Base-by-base conservation (phyloP, 2,329 filamentous ascomycete genomes). In the Aspergillus sp. region DNA sequence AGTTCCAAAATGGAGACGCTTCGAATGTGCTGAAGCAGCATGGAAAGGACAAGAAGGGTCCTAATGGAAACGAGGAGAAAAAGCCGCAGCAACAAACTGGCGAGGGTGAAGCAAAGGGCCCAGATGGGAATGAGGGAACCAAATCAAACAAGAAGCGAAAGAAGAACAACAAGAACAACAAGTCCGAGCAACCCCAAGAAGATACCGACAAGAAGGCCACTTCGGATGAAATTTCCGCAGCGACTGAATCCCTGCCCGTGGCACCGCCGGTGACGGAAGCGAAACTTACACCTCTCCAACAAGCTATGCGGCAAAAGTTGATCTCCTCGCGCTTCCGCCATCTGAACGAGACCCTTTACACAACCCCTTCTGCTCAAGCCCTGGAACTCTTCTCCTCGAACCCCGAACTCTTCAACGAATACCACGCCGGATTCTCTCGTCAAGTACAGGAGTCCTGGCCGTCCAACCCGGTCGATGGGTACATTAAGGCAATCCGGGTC, bases 331-430 rank as follows among this genome's bases (percentile, higher is more conserved):
- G 93, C 49, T 98, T 98, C 80, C 89, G 93, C 54, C 90, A 97
- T 70, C 83, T 98, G 52, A 98, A 98, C 69, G 87, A 98, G 74
- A 91, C 89, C 0, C 83, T 98, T 12, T 98, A 98, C 74, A 97
- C 91, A 4, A 88, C 85, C 6, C 88, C 90, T 1, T 98, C 93
- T 0, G 75, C 77, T 32, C 83, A 93, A 55, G 87, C 93, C n/a
- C 82, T 93, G 58, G 73, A 79, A 44, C 82, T 97, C 20, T 97
- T 98, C 74, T 76, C 81, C 45, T 77, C 86, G 30, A 88, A 88
- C 44, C 93, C 93, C 0, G 88, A 95, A 64, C 90, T 97, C 79
- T 98, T 97, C 72, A 79, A 82, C 57, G 90, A 97, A 71, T 98
- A 98, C 70, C 93, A 98, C 72, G 85, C 90, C 52, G 93, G 93